Base-by-base conservation (phyloP, 2,329 filamentous ascomycete species). In the Ciborinia camelliae region DNA sequence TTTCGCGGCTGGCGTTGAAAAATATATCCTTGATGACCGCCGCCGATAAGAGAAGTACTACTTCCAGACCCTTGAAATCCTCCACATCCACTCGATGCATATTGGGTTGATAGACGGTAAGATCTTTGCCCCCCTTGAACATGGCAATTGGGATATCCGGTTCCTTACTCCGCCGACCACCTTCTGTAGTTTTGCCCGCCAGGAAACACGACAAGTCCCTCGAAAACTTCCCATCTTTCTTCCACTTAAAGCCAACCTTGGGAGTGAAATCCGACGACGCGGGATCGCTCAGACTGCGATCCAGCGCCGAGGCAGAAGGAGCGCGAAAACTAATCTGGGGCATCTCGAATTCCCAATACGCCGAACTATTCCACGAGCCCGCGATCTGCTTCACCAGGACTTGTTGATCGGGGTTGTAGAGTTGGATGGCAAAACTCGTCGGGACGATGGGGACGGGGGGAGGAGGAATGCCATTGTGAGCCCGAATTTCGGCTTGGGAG, bases 91-190 rank as follows among this genome's bases (percentile, higher is more conserved):
- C 89, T 8, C 95, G 84, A 67, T 90, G 88, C 73, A 98, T 82
- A 74, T 98, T 98, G 6, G 94, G 91, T 77, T 99, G 91, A 79
- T 98, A 97, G 50, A 99, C 83, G 2, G 93, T 96, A 65, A 98
- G 78, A 55, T 80, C 78, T 70, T 86, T 88, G 32, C 88, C 81
- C 23, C 84, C 83, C 69, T 89, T 87, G 81, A 93, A 96, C 71
- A 98, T 84, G 2, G 92, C 92, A n/a, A 98, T 83, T 0, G 92
- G 93, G 71, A 98, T 98, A 77, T 98, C 95, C 0, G 95, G 94
- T 75, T 99, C 95, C 75, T 91, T 94, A 79, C 83, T 90, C 80
- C 91, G 91, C 77, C 88, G 91, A 28, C 85, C 86, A 28, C 85
- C 86, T 37, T 85, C 85, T 0, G 90, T 85, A 15, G 86, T 89